Evolutionary conservation across 2,329 filamentous ascomycete species (phyloP), one percentile per base, ranked within the genome.

Genomic region (Sporothrix dimorphospora): DNA sequence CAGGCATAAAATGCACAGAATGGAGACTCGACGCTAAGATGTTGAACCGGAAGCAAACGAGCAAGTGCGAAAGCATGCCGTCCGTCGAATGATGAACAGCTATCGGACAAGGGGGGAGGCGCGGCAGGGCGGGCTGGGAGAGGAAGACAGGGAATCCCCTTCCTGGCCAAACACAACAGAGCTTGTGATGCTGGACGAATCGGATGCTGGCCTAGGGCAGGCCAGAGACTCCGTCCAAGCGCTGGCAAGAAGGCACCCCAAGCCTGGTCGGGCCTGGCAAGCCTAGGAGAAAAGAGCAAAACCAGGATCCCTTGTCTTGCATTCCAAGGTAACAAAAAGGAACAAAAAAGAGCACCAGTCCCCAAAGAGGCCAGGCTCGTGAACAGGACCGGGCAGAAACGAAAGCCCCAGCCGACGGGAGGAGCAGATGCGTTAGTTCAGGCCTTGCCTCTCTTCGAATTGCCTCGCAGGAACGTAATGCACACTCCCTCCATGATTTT

Each of bases 281-380:
- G 27, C 1, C 16, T 30, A 2, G 55, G 38, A 63, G 42, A 38
- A 51, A 38, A 6, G 27, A 4, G 19, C 42, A 51, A 21, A 51
- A 67, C 65, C 19, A 53, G 65, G 65, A 67, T 67, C 65, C 45
- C 65, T 40, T 67, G 65, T 38, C 45, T 53, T 67, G 65, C 19
- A 11, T 34, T 38, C 42, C 19, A 67, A 30, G 21, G 14, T 5
- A 21, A 12, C 8, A 63, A 42, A 11, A 63, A 47, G 11, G 12
- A 66, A 7, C 14, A 7, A 34, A 27, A 65, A 45, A 30, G 6
- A 30, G 16, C 42, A 34, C 63, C 27, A 34, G 12, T 24, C 4
- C 38, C 21, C 38, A 45, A 65, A 27, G n/a, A 27, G 59, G 59
- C 59, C 59, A 65, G 59, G 59, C 59, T 65, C 3, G 12, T 45